phyloP scores from a whole-genome alignment of 768 basidiomycete species.

The Aureoboletus auriporus region DNA sequence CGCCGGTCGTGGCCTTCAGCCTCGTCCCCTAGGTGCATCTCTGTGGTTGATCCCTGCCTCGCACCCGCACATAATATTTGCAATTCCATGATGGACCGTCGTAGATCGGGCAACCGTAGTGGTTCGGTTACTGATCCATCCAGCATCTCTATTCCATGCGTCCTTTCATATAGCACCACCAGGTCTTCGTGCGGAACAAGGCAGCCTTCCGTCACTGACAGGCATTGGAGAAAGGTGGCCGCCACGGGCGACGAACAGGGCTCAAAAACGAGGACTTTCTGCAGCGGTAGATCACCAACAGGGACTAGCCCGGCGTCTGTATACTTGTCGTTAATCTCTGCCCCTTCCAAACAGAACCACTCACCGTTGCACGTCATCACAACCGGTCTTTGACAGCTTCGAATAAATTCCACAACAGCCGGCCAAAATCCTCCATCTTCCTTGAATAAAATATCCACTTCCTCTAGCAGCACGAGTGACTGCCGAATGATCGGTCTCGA shows the following conservation, averaged over 20 bases:
- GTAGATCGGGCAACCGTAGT: slow-evolving; percentile 49
- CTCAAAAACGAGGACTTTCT: slow-evolving; percentile 62
- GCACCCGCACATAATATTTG: slow-evolving; percentile 47
- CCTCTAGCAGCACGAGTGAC: slow-evolving; percentile 88
- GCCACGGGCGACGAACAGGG: slow-evolving; percentile 54
- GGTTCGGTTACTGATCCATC: slow-evolving; percentile 32
- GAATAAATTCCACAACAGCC: slow-evolving; percentile 75
- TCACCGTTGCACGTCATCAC: slow-evolving; percentile 94
- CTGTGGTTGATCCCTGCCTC: slow-evolving; percentile 29
- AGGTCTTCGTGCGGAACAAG: slow-evolving; percentile 40
- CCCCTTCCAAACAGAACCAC: slow-evolving; percentile 6
- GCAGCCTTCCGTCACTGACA: slow-evolving; percentile 57
- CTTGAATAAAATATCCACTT: slow-evolving; percentile 89
- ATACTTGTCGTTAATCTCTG: slow-evolving; percentile 2
- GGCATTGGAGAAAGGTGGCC: slow-evolving; percentile 61
- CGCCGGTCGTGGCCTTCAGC: slow-evolving; percentile 26
- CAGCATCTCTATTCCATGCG: slow-evolving; percentile 25
- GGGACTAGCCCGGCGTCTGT: slow-evolving; percentile 76
- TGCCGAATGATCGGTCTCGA: slow-evolving; percentile 51
- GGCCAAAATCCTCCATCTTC: slow-evolving; percentile 88
- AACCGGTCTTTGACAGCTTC: slow-evolving; percentile 80
- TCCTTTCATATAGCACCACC: slow-evolving; percentile 42
- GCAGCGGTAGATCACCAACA: slow-evolving; percentile 67
- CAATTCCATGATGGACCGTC: slow-evolving; percentile 58
- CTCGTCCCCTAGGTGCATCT: slow-evolving; percentile 27